Base-by-base conservation (phyloP, 179 eudicot species). In the Dionaea muscipula region DNA sequence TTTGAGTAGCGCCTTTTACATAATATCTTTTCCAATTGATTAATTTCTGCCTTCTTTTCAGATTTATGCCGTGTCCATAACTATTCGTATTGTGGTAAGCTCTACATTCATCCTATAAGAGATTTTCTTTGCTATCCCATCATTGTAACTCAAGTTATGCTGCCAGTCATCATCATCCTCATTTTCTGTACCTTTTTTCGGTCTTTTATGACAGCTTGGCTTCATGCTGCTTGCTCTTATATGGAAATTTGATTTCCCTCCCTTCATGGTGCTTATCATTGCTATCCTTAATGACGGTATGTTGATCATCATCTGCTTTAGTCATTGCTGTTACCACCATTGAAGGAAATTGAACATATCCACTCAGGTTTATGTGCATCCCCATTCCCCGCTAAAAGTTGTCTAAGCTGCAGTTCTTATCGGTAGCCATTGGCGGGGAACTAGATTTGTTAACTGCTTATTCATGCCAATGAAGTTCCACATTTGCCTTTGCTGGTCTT, bases 41-140 rank as follows among this genome's bases (percentile, higher is more conserved):
- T 16, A 18, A 19, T 47, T 22, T 2, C 18, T 46, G 51, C 13
- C 10, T 45, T 19, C 19, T n/a, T 64, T 60, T 65, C 86, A 85
- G 95, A 82, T 85, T 31, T 85, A 85, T 76, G 95, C 95, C n/a
- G 95, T 85, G 62, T 85, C 95, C 3, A 80, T 85, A n/a, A 85
- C 95, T 27, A 83, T 85, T 12, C 91, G 95, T 85, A 80, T 82
- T 53, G 95, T 85, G 83, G 95, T 85, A 75, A 68, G 83, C 69
- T 56, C 12, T 47, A 11, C n/a, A 15, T 17, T 27, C 35, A 8
- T 6, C 23, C 39, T 43, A 16, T 16, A 31, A 10, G 33, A 25
- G 19, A 49, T n/a, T 7, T 22, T 47, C 28, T 24, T 17, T 49
- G n/a, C 13, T 27, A 31, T 49, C 4, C 35, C 2, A 4, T 47